phyloP scores from a whole-genome alignment of 208 protist genomes.

The Leishmania gerbilli region DNA sequence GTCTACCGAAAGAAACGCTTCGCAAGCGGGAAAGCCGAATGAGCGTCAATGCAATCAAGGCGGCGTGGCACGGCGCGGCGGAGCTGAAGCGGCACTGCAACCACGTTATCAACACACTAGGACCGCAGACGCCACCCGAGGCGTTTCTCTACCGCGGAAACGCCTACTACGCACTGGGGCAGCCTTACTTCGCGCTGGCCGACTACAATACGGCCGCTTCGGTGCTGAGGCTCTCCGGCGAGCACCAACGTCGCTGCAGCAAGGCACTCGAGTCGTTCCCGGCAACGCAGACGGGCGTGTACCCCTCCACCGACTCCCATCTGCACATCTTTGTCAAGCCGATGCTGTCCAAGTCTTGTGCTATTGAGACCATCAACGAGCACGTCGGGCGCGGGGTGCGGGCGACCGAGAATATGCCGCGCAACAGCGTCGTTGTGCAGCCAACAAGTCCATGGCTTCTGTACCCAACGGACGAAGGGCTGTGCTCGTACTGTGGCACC shows the following conservation, averaged over 20 bases:
- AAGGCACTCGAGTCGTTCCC: constrained; percentile 58
- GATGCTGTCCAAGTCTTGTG: constrained; percentile 50
- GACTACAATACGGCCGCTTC: constrained; percentile 81
- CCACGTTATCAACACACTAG: constrained; percentile 79
- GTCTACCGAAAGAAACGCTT: neutral
- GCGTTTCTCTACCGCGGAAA: constrained; percentile 87
- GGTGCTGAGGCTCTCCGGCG: constrained; percentile 59
- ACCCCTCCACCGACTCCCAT: constrained; percentile 68
- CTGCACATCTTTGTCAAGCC: constrained; percentile 83
- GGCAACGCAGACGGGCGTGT: constrained; percentile 54
- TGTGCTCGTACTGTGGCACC: constrained; percentile 60
- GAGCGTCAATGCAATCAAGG: constrained; percentile 16
- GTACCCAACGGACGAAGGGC: constrained; percentile 65
- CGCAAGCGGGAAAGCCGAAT: neutral
- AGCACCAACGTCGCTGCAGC: constrained; percentile 61
- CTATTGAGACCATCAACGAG: constrained; percentile 37
- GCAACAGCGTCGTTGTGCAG: constrained; percentile 42
- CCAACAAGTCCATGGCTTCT: constrained; percentile 60
- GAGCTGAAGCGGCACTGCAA: constrained; percentile 78
- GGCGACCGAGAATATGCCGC: constrained; percentile 40
- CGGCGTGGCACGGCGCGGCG: constrained; percentile 41
- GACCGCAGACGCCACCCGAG: constrained; percentile 71
- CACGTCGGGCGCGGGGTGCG: constrained; percentile 57
- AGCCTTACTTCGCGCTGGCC: constrained; percentile 83
- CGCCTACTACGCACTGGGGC: constrained; percentile 82